A percentile compares a stretch with the other conserved stretches of the same genome.
Evolutionary conservation across 805 yeast genomes (phyloP).

Genomic region (Ogataea salicorniae): DNA sequence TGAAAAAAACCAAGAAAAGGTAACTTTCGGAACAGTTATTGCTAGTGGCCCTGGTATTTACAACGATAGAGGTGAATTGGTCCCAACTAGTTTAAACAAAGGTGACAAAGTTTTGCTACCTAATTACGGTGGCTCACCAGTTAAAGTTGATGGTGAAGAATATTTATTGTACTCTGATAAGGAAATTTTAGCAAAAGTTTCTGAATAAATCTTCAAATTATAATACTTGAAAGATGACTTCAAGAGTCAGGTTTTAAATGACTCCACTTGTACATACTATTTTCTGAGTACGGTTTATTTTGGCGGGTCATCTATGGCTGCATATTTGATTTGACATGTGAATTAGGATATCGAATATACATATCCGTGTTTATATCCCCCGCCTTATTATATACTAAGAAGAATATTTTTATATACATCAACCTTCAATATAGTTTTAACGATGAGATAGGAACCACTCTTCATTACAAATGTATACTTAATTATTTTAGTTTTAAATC

Average conservation of each 20-base stretch:
- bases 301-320: no score
- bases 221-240: not conserved
- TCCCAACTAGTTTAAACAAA: slow-evolving; percentile 68
- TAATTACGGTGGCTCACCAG: slow-evolving; percentile 84
- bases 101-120: slow-evolving; percentile 97
- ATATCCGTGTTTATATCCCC: no score
- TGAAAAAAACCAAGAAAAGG: slow-evolving; percentile 91
- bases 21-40: slow-evolving; percentile 85
- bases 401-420: no score
- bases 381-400: no score
- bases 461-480: no score
- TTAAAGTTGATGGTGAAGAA: slow-evolving; percentile 70
- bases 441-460: no score
- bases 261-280: not conserved
- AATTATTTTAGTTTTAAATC: no score
- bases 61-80: slow-evolving; percentile 66
- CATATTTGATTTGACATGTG: no score
- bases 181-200: slow-evolving; percentile 91
- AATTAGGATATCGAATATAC: no score
- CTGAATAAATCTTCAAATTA: slow-evolving; percentile 36
- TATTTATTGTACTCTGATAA: slow-evolving; percentile 72
- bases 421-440: no score
- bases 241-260: not conserved
- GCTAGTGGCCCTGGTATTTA: slow-evolving; percentile 94
- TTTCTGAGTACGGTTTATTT: not conserved